Evolutionary conservation across 1,139 yeast genomes (phyloP).

Genomic region (Zygoascus sp.): DNA sequence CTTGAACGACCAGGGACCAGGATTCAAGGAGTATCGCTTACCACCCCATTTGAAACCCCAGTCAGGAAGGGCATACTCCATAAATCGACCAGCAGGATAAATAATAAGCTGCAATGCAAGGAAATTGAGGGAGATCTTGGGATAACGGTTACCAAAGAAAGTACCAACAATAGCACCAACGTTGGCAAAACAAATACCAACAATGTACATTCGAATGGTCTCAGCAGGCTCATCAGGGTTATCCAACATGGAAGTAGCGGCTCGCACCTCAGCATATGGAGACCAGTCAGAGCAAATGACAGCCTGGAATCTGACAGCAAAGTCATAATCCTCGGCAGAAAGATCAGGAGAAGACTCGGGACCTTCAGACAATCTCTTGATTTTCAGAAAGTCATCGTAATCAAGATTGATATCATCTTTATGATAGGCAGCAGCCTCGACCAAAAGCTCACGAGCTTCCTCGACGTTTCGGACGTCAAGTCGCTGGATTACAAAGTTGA

Average conservation of each 20-base stretch:
- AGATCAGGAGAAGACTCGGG: constrained; percentile 18
- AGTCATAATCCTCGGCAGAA: constrained; percentile 31
- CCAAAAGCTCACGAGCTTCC: constrained; percentile 42
- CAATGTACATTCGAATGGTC: constrained; percentile 46
- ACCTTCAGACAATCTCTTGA: constrained; percentile 28
- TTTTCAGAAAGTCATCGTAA: constrained; percentile 20
- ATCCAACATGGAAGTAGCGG: constrained; percentile 44
- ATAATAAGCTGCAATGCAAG: constrained; percentile 42
- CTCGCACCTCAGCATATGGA: constrained; percentile 48
- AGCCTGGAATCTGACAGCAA: constrained; percentile 38
- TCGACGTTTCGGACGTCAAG: constrained; percentile 30
- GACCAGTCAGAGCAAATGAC: constrained; percentile 43
- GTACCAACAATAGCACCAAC: constrained; percentile 50
- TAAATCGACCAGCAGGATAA: constrained; percentile 20
- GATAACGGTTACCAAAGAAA: constrained; percentile 50
- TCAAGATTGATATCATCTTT: constrained; percentile 46
- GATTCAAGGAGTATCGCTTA: constrained; percentile 43
- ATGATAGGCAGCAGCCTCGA: constrained; percentile 41
- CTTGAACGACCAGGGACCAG: constrained; percentile 63
- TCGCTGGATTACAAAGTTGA: constrained; percentile 39
- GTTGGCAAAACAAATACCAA: constrained; percentile 30
- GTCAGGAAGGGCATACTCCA: constrained; percentile 41
- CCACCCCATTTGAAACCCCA: constrained; percentile 43
- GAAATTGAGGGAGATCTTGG: constrained; percentile 45
- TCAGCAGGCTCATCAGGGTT: constrained; percentile 42